Conservation (phyloP, 768 basidiomycete species). For the Chlorophyllum brunneum region DNA sequence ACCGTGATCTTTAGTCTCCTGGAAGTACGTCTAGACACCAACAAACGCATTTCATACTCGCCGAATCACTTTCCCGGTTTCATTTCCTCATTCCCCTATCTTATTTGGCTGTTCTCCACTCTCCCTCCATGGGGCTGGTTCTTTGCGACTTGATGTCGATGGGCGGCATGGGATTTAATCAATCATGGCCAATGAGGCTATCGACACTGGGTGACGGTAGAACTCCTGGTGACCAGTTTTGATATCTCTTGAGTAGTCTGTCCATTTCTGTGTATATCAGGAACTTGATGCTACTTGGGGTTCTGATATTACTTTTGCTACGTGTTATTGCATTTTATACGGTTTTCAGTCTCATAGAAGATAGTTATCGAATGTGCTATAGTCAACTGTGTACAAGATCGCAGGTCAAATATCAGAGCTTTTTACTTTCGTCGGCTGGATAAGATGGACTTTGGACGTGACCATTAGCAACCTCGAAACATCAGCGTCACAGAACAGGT, state of each 20-base stretch:
- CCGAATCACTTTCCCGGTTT: slow-evolving; percentile 7
- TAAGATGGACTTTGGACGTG: no score
- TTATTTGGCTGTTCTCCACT: slow-evolving; percentile 40
- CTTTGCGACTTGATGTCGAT: slow-evolving; percentile 11
- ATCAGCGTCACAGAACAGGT: background rate
- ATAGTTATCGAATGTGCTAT: no score
- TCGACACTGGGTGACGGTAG: slow-evolving; percentile 5
- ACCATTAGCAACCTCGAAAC: no score
- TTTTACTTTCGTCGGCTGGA: no score
- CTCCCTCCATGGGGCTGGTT: slow-evolving; percentile 8
- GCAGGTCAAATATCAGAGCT: no score
- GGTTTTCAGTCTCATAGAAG: background rate
- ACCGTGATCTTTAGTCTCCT: slow-evolving; percentile 29
- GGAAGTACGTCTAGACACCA: slow-evolving; percentile 32
- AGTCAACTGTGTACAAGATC: no score
- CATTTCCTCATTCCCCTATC: slow-evolving; percentile 11
- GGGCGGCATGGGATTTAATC: slow-evolving; percentile 10
- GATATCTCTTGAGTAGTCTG: slow-evolving; percentile 4
- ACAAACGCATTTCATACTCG: slow-evolving; percentile 26
- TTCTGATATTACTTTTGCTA: background rate
- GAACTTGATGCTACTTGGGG: background rate
- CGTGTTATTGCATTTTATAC: background rate
- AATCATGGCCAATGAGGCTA: slow-evolving; percentile 4
- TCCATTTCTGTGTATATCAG: background rate
- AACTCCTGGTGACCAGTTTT: slow-evolving; percentile 2